These are phyloP conservation scores for Penicillium canescens DNA, from an alignment of 495 filamentous ascomycete species.

Conservation along the genomic window DNA sequence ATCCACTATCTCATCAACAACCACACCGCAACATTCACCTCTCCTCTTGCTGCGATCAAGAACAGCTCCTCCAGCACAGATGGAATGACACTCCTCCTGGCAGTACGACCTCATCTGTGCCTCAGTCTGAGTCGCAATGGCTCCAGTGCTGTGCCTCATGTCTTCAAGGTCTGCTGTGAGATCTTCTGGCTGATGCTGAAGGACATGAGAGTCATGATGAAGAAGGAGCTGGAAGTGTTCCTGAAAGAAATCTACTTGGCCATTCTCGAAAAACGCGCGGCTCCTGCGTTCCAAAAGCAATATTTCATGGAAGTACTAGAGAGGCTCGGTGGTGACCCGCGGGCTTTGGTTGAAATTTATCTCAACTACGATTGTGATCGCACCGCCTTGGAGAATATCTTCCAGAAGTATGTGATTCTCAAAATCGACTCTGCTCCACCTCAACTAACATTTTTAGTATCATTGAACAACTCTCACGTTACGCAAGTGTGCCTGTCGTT, in stretches of 20 bases:
- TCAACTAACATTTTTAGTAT: conserved; percentile 49
- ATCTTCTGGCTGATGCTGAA: conserved; percentile 98
- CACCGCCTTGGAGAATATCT: conserved; percentile 92
- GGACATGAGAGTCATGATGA: conserved; percentile 89
- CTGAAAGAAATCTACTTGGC: conserved; percentile 96
- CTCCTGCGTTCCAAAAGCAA: conserved; percentile 86
- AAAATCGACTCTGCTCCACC: not conserved
- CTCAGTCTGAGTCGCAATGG: conserved; percentile 92
- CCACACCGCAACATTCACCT: conserved; percentile 82
- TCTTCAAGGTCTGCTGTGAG: conserved; percentile 95
- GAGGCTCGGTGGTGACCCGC: conserved; percentile 78
- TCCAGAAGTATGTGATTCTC: conserved; percentile 59
- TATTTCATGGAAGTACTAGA: conserved; percentile 87
- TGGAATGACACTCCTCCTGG: conserved; percentile 88
- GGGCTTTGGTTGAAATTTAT: conserved; percentile 92
- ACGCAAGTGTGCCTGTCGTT: conserved; percentile 71
- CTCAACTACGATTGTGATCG: conserved; percentile 98
- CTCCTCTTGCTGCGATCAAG: conserved; percentile 83
- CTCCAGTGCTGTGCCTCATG: conserved; percentile 81
- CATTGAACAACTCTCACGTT: conserved; percentile 88
- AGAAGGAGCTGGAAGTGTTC: conserved; percentile 99
- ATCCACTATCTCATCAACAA: conserved; percentile 94
- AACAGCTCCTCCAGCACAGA: conserved; percentile 84
- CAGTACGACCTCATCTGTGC: conserved; percentile 93
- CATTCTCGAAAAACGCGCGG: conserved; percentile 83